These are phyloP conservation scores for Macrolepiota fuliginosa DNA, from an alignment of 768 basidiomycete species.

Conservation along the genomic window DNA sequence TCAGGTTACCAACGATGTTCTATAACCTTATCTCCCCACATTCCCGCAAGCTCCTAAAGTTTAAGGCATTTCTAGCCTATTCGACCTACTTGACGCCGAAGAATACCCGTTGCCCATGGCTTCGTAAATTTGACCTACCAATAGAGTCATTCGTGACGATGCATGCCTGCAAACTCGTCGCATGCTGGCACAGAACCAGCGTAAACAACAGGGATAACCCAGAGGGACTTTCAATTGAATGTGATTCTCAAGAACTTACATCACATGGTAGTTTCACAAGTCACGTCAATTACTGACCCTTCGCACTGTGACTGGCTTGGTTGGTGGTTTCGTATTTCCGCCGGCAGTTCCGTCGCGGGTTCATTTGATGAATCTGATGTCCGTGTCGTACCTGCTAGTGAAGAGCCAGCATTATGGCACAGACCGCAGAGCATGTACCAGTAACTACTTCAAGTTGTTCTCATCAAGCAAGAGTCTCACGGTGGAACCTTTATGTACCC, in stretches of 20 bases:
- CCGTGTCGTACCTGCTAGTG: neutral
- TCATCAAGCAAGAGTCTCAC: neutral
- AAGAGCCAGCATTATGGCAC: neutral
- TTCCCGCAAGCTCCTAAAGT: too few species aligned
- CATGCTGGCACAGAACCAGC: neutral
- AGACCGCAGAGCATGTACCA: neutral
- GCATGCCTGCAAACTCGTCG: neutral
- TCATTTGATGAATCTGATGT: neutral
- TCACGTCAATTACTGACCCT: neutral
- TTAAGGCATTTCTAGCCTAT: too few species aligned
- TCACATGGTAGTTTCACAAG: neutral
- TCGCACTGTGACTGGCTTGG: neutral
- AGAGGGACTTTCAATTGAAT: neutral
- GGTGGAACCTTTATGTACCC: neutral
- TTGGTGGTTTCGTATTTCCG: conserved; percentile 5
- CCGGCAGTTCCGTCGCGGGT: neutral
- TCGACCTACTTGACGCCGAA: too few species aligned
- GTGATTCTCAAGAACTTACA: neutral
- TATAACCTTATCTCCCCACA: too few species aligned
- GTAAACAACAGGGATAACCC: neutral
- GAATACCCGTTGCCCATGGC: too few species aligned
- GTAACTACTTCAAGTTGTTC: neutral
- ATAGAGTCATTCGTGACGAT: neutral
- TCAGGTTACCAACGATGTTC: too few species aligned
- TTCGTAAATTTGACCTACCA: too few species aligned